Percentiles rank a stretch among this genome's conserved stretches.
Evolutionary conservation across 2,329 filamentous ascomycete species (phyloP).

Genomic region (Phyllachora maydis): DNA sequence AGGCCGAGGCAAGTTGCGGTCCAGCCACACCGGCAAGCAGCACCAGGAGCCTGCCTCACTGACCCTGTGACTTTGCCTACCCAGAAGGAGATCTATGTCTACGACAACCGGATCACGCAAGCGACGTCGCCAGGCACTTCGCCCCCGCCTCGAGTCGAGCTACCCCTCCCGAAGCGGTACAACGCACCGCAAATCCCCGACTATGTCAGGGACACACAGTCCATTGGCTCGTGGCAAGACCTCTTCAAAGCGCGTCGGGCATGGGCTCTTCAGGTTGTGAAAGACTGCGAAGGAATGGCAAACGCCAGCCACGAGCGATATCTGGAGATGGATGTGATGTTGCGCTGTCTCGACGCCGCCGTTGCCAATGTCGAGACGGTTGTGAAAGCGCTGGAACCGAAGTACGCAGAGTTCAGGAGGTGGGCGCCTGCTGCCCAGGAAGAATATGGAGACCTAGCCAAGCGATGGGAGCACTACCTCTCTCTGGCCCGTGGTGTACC

Average conservation of each 20-base stretch:
- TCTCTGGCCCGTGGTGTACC: constrained; percentile 41
- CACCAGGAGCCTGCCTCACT: constrained; percentile 1
- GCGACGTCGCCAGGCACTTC: constrained; percentile 23
- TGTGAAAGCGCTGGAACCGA: constrained; percentile 49
- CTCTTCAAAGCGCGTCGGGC: constrained; percentile 62
- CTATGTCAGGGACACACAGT: constrained; percentile 57
- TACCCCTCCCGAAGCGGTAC: constrained; percentile 31
- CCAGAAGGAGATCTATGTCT: constrained; percentile 78
- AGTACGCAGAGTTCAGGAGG: constrained; percentile 46
- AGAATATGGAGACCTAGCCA: constrained; percentile 43
- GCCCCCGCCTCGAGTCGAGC: constrained; percentile 20
- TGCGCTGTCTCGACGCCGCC: constrained; percentile 64
- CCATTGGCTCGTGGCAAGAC: constrained; percentile 71
- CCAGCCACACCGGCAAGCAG: not conserved
- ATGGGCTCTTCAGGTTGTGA: constrained; percentile 57
- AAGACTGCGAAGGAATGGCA: constrained; percentile 47
- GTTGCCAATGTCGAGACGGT: constrained; percentile 68
- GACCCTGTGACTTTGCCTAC: constrained; percentile 4
- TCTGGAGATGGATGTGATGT: constrained; percentile 53
- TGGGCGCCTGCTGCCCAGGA: constrained; percentile 49
- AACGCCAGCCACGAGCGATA: constrained; percentile 42
- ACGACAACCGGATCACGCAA: constrained; percentile 60
- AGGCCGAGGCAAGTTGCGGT: constrained; percentile 44
- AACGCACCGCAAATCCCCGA: constrained; percentile 54
- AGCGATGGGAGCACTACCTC: constrained; percentile 48